A percentile compares a stretch with the other conserved stretches of the same genome.
Evolutionary conservation across 345 rosid species (phyloP).

Genomic region (Viola odorata): DNA sequence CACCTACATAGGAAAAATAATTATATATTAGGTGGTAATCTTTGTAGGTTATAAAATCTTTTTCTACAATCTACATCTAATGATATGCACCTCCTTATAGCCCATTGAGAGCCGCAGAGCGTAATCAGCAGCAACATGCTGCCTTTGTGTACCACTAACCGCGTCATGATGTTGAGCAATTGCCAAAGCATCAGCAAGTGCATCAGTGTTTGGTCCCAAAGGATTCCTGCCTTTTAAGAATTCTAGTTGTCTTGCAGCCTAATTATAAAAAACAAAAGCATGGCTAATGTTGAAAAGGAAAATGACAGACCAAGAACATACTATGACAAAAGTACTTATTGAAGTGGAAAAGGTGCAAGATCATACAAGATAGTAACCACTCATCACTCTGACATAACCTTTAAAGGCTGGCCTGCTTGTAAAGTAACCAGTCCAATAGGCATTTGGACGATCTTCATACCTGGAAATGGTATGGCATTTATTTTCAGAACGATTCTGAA

Average conservation of each 20-base stretch:
- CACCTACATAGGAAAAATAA: constrained; percentile 46
- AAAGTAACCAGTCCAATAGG: constrained; percentile 97
- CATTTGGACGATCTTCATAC: constrained; percentile 87
- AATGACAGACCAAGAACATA: too few species aligned
- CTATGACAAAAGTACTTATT: constrained; percentile 2
- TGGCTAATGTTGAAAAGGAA: too few species aligned
- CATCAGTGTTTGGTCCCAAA: constrained; percentile 60
- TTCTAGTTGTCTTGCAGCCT: constrained; percentile 88
- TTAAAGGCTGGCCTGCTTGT: constrained; percentile 86
- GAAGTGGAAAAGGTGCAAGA: constrained; percentile 5
- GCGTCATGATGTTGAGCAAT: constrained; percentile 99
- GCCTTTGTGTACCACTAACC: constrained; percentile 90
- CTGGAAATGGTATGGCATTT: constrained; percentile 32
- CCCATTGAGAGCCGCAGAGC: constrained; percentile 84
- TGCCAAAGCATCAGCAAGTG: constrained; percentile 78
- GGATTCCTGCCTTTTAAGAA: constrained; percentile 60
- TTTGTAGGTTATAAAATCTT: background rate
- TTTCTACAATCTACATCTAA: constrained; percentile 8
- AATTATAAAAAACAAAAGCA: too few species aligned
- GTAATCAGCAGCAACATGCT: constrained; percentile 96
- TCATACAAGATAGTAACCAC: constrained; percentile 80
- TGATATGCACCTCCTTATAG: constrained; percentile 55
- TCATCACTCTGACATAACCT: constrained; percentile 70
- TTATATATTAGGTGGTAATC: background rate
- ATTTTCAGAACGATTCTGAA: constrained; percentile 1